Evolutionary conservation across 805 yeast species (phyloP), one percentile per base, ranked within the genome.

Genomic region (Lachancea meyersii): DNA sequence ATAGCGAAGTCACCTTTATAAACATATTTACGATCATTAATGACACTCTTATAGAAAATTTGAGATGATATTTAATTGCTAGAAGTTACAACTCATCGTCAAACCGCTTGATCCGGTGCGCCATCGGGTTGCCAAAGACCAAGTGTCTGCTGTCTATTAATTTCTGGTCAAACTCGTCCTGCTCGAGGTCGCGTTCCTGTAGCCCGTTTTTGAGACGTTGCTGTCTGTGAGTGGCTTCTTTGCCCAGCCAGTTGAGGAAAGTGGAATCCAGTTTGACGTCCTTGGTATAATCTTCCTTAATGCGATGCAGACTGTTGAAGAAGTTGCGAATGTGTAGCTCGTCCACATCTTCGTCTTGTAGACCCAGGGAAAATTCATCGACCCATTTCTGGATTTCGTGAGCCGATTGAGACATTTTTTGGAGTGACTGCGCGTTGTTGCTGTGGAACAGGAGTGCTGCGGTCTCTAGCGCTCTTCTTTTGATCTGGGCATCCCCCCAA

Each of bases 51-150:
- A 28, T 13, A 28, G 32, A 28, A 13, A 6, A 9, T 28, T 9
- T 9, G 9, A 6, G 32, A 28, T 28, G 9, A 6, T n/a, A 6
- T 11, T 17, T 23, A 10, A 9, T 13, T 24, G 9, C 46, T 11
- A 18, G 30, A 38, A 44, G 18, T 46, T 60, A 74, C 18, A 74
- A 52, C 45, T 75, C 80, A 58, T 77, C 83, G 14, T 69, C 69
- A 33, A 70, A 61, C 5, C 75, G 79, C 56, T 82, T 82, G 11
- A 58, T 50, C 47, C 93, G 70, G 44, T 73, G 61, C 0, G 82
- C 94, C 55, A 75, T 68, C 16, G 84, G 86, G 53, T 86, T 86
- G 1, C 95, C 96, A 64, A 86, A 86, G 1, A 81, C 76, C 18
- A 64, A 57, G 57, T 86, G 91, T 53, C 94, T 73, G 13, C 70